Evolutionary conservation across 495 filamentous ascomycete species (phyloP).

Genomic region (Lophium mytilinum): DNA sequence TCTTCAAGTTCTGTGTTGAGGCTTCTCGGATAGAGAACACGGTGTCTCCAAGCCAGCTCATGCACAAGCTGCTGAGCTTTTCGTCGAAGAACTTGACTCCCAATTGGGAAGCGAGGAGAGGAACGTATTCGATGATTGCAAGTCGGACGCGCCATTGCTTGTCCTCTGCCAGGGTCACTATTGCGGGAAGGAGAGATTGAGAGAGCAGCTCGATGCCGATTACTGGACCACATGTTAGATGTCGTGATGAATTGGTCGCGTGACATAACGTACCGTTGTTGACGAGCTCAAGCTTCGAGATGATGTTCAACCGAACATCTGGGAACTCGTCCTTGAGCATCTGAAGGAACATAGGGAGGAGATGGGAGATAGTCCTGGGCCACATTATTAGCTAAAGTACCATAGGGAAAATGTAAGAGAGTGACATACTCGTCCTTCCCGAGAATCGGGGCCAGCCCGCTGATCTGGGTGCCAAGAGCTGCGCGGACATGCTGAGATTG

Average conservation of each 20-base stretch:
- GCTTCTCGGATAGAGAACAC: conserved; percentile 98
- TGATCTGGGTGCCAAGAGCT: conserved; percentile 92
- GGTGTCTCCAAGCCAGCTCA: conserved; percentile 98
- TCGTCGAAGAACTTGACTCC: conserved; percentile 98
- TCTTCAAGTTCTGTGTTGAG: conserved; percentile 92
- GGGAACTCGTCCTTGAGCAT: conserved; percentile 99
- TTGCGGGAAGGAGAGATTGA: conserved; percentile 93
- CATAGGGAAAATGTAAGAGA: conserved; percentile 6
- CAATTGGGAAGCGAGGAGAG: conserved; percentile 87
- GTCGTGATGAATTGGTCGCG: neutral
- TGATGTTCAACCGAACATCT: conserved; percentile 95
- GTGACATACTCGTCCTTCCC: conserved; percentile 86
- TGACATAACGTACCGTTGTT: conserved; percentile 65
- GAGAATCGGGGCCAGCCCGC: conserved; percentile 90
- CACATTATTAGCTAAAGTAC: conserved; percentile 10
- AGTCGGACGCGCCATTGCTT: conserved; percentile 99
- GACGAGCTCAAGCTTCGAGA: conserved; percentile 94
- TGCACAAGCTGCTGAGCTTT: conserved; percentile 88
- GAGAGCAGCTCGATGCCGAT: conserved; percentile 97
- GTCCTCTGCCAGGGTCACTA: conserved; percentile 94
- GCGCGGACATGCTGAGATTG: conserved; percentile 94
- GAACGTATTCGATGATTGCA: conserved; percentile 98
- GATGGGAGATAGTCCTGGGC: conserved; percentile 79
- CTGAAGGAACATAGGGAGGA: conserved; percentile 96
- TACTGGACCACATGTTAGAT: conserved; percentile 43